Base-by-base conservation (phyloP, 495 filamentous ascomycete species). In the Margaritispora aquatica region DNA sequence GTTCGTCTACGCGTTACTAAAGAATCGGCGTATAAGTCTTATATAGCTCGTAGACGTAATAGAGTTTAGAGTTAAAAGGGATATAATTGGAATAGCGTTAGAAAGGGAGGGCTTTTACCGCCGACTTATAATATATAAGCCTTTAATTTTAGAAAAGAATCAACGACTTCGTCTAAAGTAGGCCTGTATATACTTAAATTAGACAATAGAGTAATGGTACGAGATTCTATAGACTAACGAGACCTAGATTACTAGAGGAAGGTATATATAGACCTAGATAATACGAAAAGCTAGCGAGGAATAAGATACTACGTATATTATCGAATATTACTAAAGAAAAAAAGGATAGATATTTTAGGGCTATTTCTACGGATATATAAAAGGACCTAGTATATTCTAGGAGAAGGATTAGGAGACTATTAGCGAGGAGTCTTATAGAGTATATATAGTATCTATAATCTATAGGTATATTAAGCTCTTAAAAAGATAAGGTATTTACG, bases 291-390 rank as follows among this genome's bases (percentile, higher is more conserved):
- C 56, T 26, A 47, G 63, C 0, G 57, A 70, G 36, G 58, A 68
- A 52, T 61, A 58, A 26, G 50, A 66, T 26, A 27, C 59, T 21
- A 68, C 44, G 22, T 68, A 52, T 55, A 50, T 68, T 17, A 46
- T 67, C 2, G 58, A 62, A 22, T 63, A 56, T 24, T 26, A 60
- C 24, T 51, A 51, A 49, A 61, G 50, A 27, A 65, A 64, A 20
- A 47, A 38, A 9, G 64, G 66, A 0, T 66, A 54, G 62, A 69
- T 69, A 50, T 69, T 70, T 64, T 69, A 47, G 62, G 68, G 54
- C 24, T 64, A 56, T 47, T 65, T 70, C 38, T 31, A 27, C 19
- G 54, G 57, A 23, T 27, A 38, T 17, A 44, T 11, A 49, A 59
- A 69, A 57, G 62, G 63, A 0, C 64, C 60, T 13, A 13, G 29